A percentile compares a stretch with the other conserved stretches of the same genome.
These are phyloP conservation scores for Mychonastes homosphaera DNA, from an alignment of 139 green algal species.

Conservation along the genomic window DNA sequence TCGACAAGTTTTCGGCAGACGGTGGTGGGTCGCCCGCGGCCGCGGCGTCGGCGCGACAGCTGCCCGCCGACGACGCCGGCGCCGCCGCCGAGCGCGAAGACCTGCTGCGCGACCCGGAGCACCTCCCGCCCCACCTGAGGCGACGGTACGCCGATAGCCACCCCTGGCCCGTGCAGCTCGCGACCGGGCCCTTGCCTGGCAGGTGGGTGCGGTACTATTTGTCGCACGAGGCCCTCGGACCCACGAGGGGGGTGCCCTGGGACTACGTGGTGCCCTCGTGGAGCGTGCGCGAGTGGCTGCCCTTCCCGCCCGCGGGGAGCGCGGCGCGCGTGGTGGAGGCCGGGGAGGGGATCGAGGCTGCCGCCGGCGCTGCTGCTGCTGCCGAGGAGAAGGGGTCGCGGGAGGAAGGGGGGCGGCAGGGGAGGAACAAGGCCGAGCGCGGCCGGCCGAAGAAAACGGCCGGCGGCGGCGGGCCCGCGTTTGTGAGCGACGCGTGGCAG, in stretches of 20 bases:
- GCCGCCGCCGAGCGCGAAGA: neutral
- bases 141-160: neutral
- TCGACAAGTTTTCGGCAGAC: slow-evolving; percentile 29
- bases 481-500: neutral
- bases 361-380: neutral
- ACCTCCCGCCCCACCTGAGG: neutral
- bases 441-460: neutral
- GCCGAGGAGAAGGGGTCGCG: neutral
- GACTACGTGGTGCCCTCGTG: slow-evolving; percentile 27
- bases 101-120: neutral
- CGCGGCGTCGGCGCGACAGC: too few relatives aligned
- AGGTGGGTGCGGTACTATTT: slow-evolving; percentile 40
- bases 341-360: neutral
- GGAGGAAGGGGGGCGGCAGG: neutral
- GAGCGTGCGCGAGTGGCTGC: neutral
- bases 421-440: neutral
- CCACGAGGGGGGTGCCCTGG: slow-evolving; percentile 31
- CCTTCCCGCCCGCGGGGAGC: neutral
- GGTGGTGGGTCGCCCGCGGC: too few relatives aligned
- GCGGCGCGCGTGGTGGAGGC: neutral
- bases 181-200: slow-evolving; percentile 13
- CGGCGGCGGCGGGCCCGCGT: neutral
- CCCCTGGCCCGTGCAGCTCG: slow-evolving; percentile 7
- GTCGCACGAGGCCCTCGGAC: slow-evolving; percentile 22
- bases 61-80: neutral